Base-by-base conservation (phyloP, 2,329 filamentous ascomycete species). In the Pseudogymnoascus sp. region DNA sequence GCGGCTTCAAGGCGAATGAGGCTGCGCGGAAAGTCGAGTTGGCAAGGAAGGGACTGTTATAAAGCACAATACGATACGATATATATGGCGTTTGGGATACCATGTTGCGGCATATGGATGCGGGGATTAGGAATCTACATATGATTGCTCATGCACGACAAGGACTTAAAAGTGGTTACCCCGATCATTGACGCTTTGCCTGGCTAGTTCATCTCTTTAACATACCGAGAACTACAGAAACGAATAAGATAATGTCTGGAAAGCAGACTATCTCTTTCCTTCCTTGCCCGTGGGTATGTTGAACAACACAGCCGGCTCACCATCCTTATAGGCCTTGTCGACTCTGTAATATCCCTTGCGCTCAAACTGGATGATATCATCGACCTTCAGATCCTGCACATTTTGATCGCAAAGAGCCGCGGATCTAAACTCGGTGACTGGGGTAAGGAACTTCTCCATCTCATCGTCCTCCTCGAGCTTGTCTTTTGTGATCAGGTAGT, bases 301-400 rank as follows among this genome's bases (percentile, higher is more conserved):
- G 77, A 89, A 89, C 64, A 88, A 79, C 18, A 89, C 80, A 31
- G 83, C 83, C 28, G 82, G 77, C 74, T 85, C 77, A 1, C 83
- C 84, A 71, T 84, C 80, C 66, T 76, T 75, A 65, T 82, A 83
- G 11, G 84, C 77, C 67, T 77, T 79, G 77, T 97, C 93, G 25
- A 96, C 87, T 61, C 93, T 83, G 80, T 90, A 97, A 77, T 91
- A 97, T 1, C 92, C 93, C 76, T 93, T 91, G 66, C 93, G 84
- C 80, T 97, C 93, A 53, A 97, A 89, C 79, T 97, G 94, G 69
- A 97, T 91, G 66, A 97, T 93, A 70, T 96, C 92, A 71, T 91
- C 90, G 73, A 86, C 87, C 81, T 91, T 92, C 53, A 97, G 80
- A 66, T 85, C 80, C 0, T 83, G 82, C 0, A 96, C 88, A 70